Base-by-base conservation (phyloP, 129 eudicot species). In the Chrysanthemum lavandulifolium region DNA sequence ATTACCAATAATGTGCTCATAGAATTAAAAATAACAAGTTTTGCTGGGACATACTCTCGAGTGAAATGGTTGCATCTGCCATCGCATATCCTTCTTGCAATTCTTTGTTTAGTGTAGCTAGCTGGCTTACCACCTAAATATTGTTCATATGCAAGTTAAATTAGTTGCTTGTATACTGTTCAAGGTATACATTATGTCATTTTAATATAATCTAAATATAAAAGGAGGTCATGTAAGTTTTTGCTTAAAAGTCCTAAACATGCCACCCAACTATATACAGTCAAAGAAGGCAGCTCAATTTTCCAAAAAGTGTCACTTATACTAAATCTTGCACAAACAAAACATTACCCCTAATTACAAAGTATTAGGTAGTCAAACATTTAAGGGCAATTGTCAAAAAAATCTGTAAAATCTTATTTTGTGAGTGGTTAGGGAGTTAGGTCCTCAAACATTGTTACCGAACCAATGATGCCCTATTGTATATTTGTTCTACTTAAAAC, bases 11-110 rank as follows among this genome's bases (percentile, higher is more conserved):
- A 16, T 65, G 43, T 62, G 48, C 11, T 3, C 31, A 52, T 56
- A 72, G 49, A 8, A 69, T 77, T 69, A 2, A 8, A 61, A 29
- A 13, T 36, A 9, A 49, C 10, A 45, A 53, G 27, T 71, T 21
- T 78, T 40, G 63, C 19, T 63, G 10, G 51, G 11, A 64, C 64
- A 56, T 81, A 95, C 99, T 86, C 70, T 74, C 84, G 10, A 95
- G 79, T 65, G 99, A 88, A 78, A 95, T 76, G 45, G 89, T 84
- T 49, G 88, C 86, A 85, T 95, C 99, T 67, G 99, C 97, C 36
- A 80, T 84, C 13, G 87, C 78, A 81, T 88, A 95, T 78, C 86
- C 97, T 68, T 67, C 82, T 79, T 61, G 81, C 51, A 78, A 61
- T 79, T 80, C 77, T 70, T 81, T 76, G 40, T 90, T 86, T 57